Percentiles rank a stretch among this genome's conserved stretches.
These are phyloP conservation scores for Smallanthus sonchifolius DNA, from an alignment of 129 eudicot genomes.

Conservation along the genomic window DNA sequence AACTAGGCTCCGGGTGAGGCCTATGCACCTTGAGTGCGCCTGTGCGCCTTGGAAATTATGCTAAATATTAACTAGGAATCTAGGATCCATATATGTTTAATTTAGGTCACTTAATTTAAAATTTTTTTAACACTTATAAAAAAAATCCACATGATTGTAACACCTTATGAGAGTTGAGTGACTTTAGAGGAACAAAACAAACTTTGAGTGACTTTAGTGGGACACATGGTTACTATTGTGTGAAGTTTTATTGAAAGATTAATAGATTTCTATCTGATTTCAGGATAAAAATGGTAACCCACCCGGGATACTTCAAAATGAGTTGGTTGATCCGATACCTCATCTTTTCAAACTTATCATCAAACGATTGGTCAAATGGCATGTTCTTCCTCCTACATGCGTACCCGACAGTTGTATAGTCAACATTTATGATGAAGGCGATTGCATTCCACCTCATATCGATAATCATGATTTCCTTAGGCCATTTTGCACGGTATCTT, in stretches of 20 bases:
- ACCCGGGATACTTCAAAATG: conserved; percentile 80
- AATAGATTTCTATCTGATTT: conserved; percentile 1
- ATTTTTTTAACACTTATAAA: no score
- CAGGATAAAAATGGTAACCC: conserved; percentile 95
- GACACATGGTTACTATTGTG: no score
- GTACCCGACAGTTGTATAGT: conserved; percentile 98
- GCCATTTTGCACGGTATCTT: conserved; percentile 95
- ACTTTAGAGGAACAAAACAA: no score
- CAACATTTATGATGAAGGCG: conserved; percentile 86
- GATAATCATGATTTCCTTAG: conserved; percentile 91
- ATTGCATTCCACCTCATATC: conserved; percentile 99
- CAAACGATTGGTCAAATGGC: conserved; percentile 84
- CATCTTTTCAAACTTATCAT: conserved; percentile 71
- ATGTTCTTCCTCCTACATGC: conserved; percentile 81
- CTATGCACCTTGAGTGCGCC: no score
- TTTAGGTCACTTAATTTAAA: no score
- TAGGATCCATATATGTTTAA: no score
- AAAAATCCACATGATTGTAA: no score
- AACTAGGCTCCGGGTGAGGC: no score
- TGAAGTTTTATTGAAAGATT: neutral
- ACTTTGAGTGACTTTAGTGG: no score
- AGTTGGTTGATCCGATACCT: conserved; percentile 77
- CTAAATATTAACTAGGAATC: no score
- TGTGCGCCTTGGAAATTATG: no score
- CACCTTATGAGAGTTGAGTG: no score